Percentiles rank a stretch among this genome's conserved stretches.
Conservation (phyloP, 2,329 filamentous ascomycete genomes). For the Ophidiomyces ophidiicola region DNA sequence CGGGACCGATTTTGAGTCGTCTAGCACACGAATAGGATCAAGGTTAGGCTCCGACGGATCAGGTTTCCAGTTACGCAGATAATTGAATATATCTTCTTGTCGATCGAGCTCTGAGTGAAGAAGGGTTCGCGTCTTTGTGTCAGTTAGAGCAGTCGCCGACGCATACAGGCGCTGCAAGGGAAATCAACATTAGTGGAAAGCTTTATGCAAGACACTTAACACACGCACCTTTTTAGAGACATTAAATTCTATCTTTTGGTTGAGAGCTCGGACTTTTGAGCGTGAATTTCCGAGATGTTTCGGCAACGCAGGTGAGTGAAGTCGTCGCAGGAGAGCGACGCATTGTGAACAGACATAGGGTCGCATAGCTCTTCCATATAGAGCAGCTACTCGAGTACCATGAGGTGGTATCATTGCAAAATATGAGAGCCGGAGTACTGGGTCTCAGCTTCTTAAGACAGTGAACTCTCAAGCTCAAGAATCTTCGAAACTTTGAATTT, state of each 20-base stretch:
- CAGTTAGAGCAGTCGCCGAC: conserved; percentile 1
- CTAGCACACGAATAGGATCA: conserved; percentile 10
- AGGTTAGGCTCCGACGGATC: conserved; percentile 3
- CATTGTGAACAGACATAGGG: conserved; percentile 13
- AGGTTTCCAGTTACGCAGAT: conserved; percentile 31
- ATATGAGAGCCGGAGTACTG: background rate
- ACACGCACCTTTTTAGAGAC: background rate
- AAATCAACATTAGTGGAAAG: background rate
- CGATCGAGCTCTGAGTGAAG: conserved; percentile 26
- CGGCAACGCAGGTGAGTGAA: conserved; percentile 4
- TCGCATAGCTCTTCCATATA: conserved; percentile 11
- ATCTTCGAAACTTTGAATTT: too few relatives aligned
- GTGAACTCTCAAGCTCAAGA: too few relatives aligned
- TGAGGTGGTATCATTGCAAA: conserved; percentile 9
- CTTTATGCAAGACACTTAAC: background rate
- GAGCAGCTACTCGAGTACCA: conserved; percentile 1
- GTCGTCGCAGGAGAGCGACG: conserved; percentile 6
- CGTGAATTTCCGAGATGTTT: background rate
- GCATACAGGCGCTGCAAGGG: conserved; percentile 1
- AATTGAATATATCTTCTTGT: conserved; percentile 31
- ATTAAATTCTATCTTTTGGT: conserved; percentile 1
- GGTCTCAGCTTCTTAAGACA: too few relatives aligned
- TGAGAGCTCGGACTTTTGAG: background rate
- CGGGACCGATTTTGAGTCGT: conserved; percentile 1
- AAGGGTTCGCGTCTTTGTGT: conserved; percentile 19